A percentile compares a stretch with the other conserved stretches of the same genome.
phyloP scores from a whole-genome alignment of 208 protist genomes.

The Jaenimonas drosophilae region DNA sequence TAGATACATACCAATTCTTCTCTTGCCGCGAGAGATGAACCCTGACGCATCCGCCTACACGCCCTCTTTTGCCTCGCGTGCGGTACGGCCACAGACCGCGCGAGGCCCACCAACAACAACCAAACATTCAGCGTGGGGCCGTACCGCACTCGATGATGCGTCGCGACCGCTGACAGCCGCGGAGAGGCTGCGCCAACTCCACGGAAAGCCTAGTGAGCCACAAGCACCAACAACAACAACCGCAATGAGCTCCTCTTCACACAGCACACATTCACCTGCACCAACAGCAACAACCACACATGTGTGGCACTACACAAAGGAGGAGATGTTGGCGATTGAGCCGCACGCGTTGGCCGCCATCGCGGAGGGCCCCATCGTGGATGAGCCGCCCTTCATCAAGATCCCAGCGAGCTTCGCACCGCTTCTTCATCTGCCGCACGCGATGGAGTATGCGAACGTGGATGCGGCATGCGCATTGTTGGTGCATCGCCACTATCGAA shows the following conservation, averaged over 20 bases:
- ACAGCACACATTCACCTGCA: too few species aligned
- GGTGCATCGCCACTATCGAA: conserved; percentile 11
- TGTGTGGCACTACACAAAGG: conserved; percentile 16
- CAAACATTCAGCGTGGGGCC: too few species aligned
- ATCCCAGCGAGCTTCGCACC: conserved; percentile 26
- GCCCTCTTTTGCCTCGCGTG: conserved; percentile 10
- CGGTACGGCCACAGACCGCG: too few species aligned
- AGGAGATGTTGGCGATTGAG: conserved; percentile 20
- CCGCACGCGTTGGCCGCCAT: conserved; percentile 14
- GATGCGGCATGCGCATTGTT: conserved; percentile 26
- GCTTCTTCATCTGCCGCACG: conserved; percentile 21
- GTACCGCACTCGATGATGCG: too few species aligned
- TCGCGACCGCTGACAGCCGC: conserved; percentile 15
- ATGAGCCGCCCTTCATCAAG: conserved; percentile 28
- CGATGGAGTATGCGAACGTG: conserved; percentile 41
- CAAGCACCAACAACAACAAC: neutral
- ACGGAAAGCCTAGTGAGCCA: too few species aligned
- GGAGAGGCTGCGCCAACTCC: conserved; percentile 15
- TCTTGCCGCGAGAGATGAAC: conserved; percentile 15
- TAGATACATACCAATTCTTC: too few species aligned
- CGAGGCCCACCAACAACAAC: too few species aligned
- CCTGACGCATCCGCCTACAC: conserved; percentile 18
- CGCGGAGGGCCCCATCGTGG: conserved; percentile 15
- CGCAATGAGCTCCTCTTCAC: neutral
- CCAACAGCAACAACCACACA: too few species aligned